A percentile compares a stretch with the other conserved stretches of the same genome.
phyloP scores from a whole-genome alignment of 257 asterid species.

The Solanum tacnaense region DNA sequence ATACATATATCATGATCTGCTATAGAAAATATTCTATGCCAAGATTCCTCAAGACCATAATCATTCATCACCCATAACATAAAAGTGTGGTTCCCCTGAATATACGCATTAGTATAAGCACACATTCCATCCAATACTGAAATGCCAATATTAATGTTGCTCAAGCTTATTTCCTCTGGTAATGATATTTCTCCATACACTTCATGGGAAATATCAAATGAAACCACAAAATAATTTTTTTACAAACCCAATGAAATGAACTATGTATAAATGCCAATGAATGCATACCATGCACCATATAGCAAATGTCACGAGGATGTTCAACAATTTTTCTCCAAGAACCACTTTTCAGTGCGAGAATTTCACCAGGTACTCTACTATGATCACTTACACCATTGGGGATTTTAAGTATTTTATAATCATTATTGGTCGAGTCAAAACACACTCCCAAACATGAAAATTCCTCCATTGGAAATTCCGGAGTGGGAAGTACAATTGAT shows the following conservation, averaged over 20 bases:
- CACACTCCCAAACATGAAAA: no score
- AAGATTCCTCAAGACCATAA: neutral
- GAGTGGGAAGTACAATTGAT: no score
- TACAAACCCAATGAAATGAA: neutral
- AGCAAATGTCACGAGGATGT: neutral
- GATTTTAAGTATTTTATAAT: no score
- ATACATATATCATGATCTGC: neutral
- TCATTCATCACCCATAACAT: neutral
- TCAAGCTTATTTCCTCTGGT: neutral
- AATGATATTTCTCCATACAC: neutral
- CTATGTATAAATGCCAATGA: neutral
- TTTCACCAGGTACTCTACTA: no score
- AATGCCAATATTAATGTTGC: neutral
- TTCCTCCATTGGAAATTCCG: no score
- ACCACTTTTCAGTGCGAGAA: no score
- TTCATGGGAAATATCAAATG: neutral
- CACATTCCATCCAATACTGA: neutral
- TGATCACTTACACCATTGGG: no score
- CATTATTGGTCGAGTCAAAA: no score
- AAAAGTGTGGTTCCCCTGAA: neutral
- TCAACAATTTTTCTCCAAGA: neutral
- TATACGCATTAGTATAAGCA: neutral
- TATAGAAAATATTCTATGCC: neutral
- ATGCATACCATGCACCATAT: neutral
- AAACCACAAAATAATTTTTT: neutral